Base-by-base conservation (phyloP, 2,329 filamentous ascomycete species). In the Stromatinia cepivora region DNA sequence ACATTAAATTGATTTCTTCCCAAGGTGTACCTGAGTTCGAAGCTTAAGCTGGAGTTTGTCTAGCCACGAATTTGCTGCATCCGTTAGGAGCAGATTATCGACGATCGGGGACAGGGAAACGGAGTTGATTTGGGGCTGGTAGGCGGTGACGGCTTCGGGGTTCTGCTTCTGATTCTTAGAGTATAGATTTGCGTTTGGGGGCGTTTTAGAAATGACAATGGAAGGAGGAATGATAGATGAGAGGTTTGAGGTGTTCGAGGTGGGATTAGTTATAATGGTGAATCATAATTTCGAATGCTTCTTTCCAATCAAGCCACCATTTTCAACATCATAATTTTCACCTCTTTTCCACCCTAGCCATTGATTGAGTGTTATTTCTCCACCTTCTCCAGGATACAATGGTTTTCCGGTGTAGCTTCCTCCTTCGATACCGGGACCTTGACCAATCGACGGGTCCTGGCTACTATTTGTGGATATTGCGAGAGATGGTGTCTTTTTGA, bases 271-370 rank as follows among this genome's bases (percentile, higher is more conserved):
- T 46, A 17, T 46, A 54, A 64, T 36, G 48, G 13, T 54, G 8
- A 17, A 73, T 81, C 76, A 85, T 73, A 85, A 76, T 73, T 82
- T 85, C 17, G 82, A 77, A 72, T 76, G 79, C 39, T 66, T 45
- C 71, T 80, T 84, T 71, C 83, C 79, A 28, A 89, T 84, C 71
- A 93, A 78, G 0, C 86, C 88, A 0, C 90, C 91, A 39, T 86
- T 81, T 39, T 84, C 80, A 2, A 92, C 82, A n/a, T 87, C 84
- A 78, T 89, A 97, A 45, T 97, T 87, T 70, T 81, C 83, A 0
- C 91, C 93, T 75, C 83, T 86, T 70, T 82, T 84, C 92, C 93
- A 96, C 0, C 92, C 92, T 73, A 90, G 82, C 94, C 94, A 97
- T 63, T 84, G 79, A 64, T 80, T 81, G 71, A 97, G 78, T 5